Evolutionary conservation across 2,329 filamentous ascomycete species (phyloP).

Genomic region (Trichoderma sp.): DNA sequence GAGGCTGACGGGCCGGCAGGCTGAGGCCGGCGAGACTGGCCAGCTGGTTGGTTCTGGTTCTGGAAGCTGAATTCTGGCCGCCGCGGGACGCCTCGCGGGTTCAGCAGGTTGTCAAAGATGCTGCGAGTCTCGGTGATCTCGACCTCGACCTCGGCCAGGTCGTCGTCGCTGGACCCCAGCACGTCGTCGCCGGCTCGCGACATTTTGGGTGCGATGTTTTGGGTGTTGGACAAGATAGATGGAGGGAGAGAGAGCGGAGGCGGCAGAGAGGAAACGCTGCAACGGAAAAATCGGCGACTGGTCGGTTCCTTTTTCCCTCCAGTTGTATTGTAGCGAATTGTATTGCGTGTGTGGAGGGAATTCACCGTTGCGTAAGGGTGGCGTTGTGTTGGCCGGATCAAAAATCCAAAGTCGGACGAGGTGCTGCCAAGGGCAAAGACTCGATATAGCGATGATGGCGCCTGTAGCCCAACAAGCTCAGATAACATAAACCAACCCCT

Average conservation of each 20-base stretch:
- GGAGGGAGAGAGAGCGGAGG: background rate
- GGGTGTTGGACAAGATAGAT: background rate
- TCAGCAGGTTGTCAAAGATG: constrained; percentile 21
- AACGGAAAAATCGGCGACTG: background rate
- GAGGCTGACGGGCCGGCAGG: background rate
- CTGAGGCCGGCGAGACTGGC: background rate
- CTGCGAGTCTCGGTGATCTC: constrained; percentile 25
- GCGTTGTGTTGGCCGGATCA: background rate
- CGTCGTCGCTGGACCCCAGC: constrained; percentile 33
- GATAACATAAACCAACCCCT: background rate
- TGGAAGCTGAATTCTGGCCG: background rate
- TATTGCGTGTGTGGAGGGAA: background rate
- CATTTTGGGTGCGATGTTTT: constrained; percentile 18
- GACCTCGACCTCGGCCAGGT: constrained; percentile 38
- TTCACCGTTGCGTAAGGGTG: constrained; percentile 5
- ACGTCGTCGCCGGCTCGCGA: constrained; percentile 22
- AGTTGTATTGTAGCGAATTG: background rate
- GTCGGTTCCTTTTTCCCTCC: background rate
- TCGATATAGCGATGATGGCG: background rate
- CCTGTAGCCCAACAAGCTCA: background rate
- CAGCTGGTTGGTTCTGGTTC: background rate
- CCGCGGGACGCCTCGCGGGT: constrained; percentile 2
- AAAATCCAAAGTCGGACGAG: background rate
- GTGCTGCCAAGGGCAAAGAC: background rate
- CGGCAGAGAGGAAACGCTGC: background rate